Percentiles rank a stretch among this genome's conserved stretches.
Evolutionary conservation across 2,329 filamentous ascomycete species (phyloP).

Genomic region (Alternaria rosae): DNA sequence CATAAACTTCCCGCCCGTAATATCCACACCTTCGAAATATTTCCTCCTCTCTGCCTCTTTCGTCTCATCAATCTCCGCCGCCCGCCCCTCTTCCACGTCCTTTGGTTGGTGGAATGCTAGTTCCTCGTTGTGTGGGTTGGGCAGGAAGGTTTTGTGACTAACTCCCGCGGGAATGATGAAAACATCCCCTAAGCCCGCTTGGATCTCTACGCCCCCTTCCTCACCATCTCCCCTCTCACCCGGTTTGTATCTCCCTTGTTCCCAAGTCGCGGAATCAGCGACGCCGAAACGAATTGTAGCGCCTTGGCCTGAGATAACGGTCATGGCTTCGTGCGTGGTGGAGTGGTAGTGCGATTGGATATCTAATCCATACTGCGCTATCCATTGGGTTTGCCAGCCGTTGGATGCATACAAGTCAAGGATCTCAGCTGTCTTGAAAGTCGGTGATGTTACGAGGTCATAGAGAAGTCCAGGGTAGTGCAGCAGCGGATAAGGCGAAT

Average conservation of each 20-base stretch:
- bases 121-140: conserved; percentile 44
- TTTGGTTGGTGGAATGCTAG: conserved; percentile 58
- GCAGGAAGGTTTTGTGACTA: conserved; percentile 62
- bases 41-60: conserved; percentile 44
- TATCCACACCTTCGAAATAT: conserved; percentile 47
- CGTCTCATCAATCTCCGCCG: conserved; percentile 18
- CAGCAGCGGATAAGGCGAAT: conserved; percentile 56
- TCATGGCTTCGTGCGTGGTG: conserved; percentile 65
- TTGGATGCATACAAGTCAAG: conserved; percentile 59
- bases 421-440: conserved; percentile 41
- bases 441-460: conserved; percentile 28
- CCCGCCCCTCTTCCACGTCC: conserved; percentile 28
- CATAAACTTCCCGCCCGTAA: conserved; percentile 57
- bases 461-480: conserved; percentile 59
- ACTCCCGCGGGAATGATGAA: conserved; percentile 66
- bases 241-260: conserved; percentile 32
- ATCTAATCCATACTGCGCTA: conserved; percentile 63
- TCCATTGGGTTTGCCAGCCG: conserved; percentile 64
- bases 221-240: conserved; percentile 55
- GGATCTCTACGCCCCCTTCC: conserved; percentile 58
- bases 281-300: conserved; percentile 65
- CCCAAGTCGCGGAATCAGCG: conserved; percentile 52
- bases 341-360: conserved; percentile 65
- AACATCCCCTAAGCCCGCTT: conserved; percentile 62
- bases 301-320: conserved; percentile 59